phyloP scores from a whole-genome alignment of 2,329 filamentous ascomycete species.

The Fonsecaea pedrosoi region DNA sequence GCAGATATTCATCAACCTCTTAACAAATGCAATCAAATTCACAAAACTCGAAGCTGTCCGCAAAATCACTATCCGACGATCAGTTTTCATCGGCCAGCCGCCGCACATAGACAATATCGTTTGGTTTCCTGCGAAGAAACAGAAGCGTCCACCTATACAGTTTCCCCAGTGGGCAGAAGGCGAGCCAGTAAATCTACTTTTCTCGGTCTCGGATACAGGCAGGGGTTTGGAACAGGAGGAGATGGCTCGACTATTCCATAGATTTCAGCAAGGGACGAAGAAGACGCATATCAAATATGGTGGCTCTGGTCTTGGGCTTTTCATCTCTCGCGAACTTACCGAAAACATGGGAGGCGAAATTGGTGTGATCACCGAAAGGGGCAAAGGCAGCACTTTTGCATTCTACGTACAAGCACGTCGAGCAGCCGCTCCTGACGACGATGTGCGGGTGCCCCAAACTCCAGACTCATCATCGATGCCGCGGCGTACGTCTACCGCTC shows the following conservation, averaged over 20 bases:
- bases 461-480: background rate
- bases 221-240: conserved; percentile 74
- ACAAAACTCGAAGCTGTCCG: conserved; percentile 46
- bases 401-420: conserved; percentile 60
- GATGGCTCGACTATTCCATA: conserved; percentile 75
- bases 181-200: conserved; percentile 68
- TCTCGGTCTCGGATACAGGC: conserved; percentile 78
- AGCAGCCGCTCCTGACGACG: conserved; percentile 4
- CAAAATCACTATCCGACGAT: conserved; percentile 25
- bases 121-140: conserved; percentile 29
- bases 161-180: conserved; percentile 61
- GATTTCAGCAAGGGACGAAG: conserved; percentile 78
- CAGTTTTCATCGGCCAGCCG: conserved; percentile 14
- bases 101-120: conserved; percentile 24
- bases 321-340: conserved; percentile 76
- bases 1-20: conserved; percentile 66
- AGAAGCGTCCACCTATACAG: conserved; percentile 41
- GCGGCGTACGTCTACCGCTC: conserved; percentile 5
- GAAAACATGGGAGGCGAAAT: conserved; percentile 82
- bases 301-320: conserved; percentile 77
- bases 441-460: background rate
- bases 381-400: conserved; percentile 62
- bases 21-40: conserved; percentile 69
- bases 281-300: conserved; percentile 80
- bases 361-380: conserved; percentile 66